Evolutionary conservation across 116 monocot species (phyloP).

Genomic region (Papilionanthe hybrid): DNA sequence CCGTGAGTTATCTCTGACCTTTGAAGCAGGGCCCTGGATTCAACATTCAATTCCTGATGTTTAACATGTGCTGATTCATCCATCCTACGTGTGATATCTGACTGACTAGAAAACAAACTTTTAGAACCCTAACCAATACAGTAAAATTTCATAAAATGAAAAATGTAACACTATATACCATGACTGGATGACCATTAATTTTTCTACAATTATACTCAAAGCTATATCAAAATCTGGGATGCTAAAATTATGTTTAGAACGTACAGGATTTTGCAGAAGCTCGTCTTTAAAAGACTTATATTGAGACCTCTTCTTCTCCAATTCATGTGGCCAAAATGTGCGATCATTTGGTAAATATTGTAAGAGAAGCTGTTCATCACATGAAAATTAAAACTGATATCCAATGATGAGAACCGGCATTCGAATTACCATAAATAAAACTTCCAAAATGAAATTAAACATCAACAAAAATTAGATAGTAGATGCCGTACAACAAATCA

Average conservation of each 20-base stretch:
- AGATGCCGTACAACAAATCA: neutral
- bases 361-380: slow-evolving; percentile 47
- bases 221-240: neutral
- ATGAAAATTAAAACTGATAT: slow-evolving; percentile 11
- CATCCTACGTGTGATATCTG: slow-evolving; percentile 47
- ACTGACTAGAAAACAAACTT: slow-evolving; percentile 44
- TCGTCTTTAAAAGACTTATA: slow-evolving; percentile 52
- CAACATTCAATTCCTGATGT: slow-evolving; percentile 23
- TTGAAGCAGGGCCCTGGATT: slow-evolving; percentile 30
- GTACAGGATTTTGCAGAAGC: slow-evolving; percentile 56
- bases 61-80: slow-evolving; percentile 26
- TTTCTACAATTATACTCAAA: neutral
- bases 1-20: slow-evolving; percentile 40
- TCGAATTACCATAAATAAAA: slow-evolving; percentile 1
- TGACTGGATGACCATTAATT: neutral
- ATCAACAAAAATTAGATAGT: neutral
- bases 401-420: neutral
- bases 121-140: slow-evolving; percentile 16
- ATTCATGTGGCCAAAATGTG: slow-evolving; percentile 44
- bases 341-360: slow-evolving; percentile 53
- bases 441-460: neutral
- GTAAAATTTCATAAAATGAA: neutral
- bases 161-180: neutral
- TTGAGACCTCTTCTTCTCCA: slow-evolving; percentile 54
- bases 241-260: slow-evolving; percentile 10